Conservation (phyloP, 352 stramenopile species). For the Pythium monospermum region DNA sequence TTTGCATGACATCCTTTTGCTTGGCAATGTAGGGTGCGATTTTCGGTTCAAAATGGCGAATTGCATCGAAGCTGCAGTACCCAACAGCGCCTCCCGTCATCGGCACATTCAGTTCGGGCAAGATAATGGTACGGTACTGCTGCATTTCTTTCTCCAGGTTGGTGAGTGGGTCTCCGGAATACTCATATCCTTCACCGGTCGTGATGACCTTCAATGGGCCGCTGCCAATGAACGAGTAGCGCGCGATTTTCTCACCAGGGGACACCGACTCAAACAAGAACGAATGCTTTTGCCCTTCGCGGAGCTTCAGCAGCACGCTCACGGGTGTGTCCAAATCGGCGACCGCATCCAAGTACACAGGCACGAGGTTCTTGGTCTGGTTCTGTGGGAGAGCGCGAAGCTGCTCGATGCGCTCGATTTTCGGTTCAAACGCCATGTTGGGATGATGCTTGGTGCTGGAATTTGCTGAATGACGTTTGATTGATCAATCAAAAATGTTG, state of each 20-base stretch:
- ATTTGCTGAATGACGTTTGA: constrained; percentile 15
- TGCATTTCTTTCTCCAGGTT: constrained; percentile 82
- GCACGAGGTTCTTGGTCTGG: constrained; percentile 79
- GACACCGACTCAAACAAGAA: constrained; percentile 87
- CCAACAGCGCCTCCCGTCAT: constrained; percentile 86
- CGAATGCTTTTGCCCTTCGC: constrained; percentile 67
- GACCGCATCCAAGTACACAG: constrained; percentile 79
- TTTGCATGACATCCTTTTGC: constrained; percentile 73
- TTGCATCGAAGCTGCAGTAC: constrained; percentile 87
- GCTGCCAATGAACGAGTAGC: constrained; percentile 88
- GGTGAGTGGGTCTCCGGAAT: constrained; percentile 63
- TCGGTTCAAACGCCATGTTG: constrained; percentile 55
- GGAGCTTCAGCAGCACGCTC: constrained; percentile 85
- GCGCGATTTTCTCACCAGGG: constrained; percentile 81
- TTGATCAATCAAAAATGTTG: constrained; percentile 20
- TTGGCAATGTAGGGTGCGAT: constrained; percentile 70
- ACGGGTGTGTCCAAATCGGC: constrained; percentile 86
- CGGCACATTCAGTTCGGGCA: constrained; percentile 73
- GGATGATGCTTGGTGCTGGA: not conserved
- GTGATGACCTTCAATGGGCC: constrained; percentile 71
- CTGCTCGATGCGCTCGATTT: constrained; percentile 55
- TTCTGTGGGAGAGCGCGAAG: constrained; percentile 52
- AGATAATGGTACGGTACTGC: constrained; percentile 51
- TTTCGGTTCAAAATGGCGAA: constrained; percentile 85
- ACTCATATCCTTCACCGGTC: constrained; percentile 54